Percentiles rank a stretch among this genome's conserved stretches.
These are phyloP conservation scores for Fusarium sp. DNA, from an alignment of 2,329 filamentous ascomycete species.

Conservation along the genomic window DNA sequence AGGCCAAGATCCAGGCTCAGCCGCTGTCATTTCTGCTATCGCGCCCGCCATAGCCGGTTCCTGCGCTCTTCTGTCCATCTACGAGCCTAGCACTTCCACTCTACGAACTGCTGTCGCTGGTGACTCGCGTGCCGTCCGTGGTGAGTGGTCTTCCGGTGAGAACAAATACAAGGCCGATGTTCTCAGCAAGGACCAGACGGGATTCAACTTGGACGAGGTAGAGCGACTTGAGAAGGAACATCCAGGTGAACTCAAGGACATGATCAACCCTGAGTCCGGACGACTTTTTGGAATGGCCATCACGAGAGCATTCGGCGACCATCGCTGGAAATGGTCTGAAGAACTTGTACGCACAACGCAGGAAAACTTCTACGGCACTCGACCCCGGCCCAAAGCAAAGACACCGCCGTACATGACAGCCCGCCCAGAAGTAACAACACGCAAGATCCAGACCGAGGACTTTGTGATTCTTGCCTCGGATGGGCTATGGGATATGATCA, in stretches of 20 bases:
- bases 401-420: slow-evolving; percentile 76
- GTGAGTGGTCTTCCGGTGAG: slow-evolving; percentile 56
- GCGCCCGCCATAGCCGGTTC: slow-evolving; percentile 62
- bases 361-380: slow-evolving; percentile 62
- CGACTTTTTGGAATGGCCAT: slow-evolving; percentile 70
- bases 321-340: slow-evolving; percentile 73
- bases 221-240: slow-evolving; percentile 66
- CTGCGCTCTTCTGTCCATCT: slow-evolving; percentile 72
- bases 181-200: slow-evolving; percentile 74
- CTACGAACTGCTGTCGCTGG: slow-evolving; percentile 74
- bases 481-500: slow-evolving; percentile 72
- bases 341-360: slow-evolving; percentile 51
- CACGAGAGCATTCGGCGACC: slow-evolving; percentile 75
- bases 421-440: slow-evolving; percentile 71
- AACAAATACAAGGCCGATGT: slow-evolving; percentile 61
- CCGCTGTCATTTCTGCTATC: slow-evolving; percentile 48
- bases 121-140: slow-evolving; percentile 74
- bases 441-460: slow-evolving; percentile 58
- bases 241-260: slow-evolving; percentile 68
- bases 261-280: slow-evolving; percentile 61
- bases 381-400: slow-evolving; percentile 55
- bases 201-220: slow-evolving; percentile 69
- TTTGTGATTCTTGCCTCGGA: slow-evolving; percentile 76
- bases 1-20: slow-evolving; percentile 44
- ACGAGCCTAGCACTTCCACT: slow-evolving; percentile 63